Evolutionary conservation across 140 eudicot genomes (phyloP).

Genomic region (Flaveria floridana): DNA sequence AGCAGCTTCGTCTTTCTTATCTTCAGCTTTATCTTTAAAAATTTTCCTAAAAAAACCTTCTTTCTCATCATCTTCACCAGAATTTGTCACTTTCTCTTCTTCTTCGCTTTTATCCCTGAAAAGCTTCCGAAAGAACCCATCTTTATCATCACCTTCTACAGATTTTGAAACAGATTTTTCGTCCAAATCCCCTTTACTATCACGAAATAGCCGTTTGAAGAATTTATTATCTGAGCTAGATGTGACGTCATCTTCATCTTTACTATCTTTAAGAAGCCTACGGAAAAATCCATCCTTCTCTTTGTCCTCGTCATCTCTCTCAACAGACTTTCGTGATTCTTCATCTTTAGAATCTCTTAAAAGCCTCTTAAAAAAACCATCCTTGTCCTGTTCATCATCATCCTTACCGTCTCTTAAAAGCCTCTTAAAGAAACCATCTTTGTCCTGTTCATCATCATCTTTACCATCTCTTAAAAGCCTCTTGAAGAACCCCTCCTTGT

Average conservation of each 20-base stretch:
- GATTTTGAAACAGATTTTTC: slow-evolving; percentile 56
- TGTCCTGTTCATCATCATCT: slow-evolving; percentile 56
- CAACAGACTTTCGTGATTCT: slow-evolving; percentile 54
- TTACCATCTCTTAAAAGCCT: slow-evolving; percentile 59
- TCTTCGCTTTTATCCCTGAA: slow-evolving; percentile 71
- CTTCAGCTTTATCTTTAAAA: slow-evolving; percentile 78
- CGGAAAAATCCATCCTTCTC: slow-evolving; percentile 80
- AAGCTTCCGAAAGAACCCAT: slow-evolving; percentile 68
- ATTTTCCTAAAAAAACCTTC: slow-evolving; percentile 81
- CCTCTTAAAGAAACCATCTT: slow-evolving; percentile 66
- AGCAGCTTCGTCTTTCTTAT: slow-evolving; percentile 57
- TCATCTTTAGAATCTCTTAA: slow-evolving; percentile 64
- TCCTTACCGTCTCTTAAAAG: slow-evolving; percentile 54
- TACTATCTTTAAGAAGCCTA: slow-evolving; percentile 64
- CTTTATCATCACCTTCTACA: slow-evolving; percentile 76
- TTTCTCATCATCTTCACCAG: slow-evolving; percentile 63
- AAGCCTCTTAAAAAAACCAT: slow-evolving; percentile 78
- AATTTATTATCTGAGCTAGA: slow-evolving; percentile 74
- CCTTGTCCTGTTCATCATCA: slow-evolving; percentile 70
- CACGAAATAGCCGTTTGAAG: slow-evolving; percentile 80
- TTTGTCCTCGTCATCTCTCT: slow-evolving; percentile 60
- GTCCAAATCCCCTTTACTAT: slow-evolving; percentile 65
- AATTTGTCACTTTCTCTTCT: slow-evolving; percentile 47
- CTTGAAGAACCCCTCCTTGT: slow-evolving; percentile 71
- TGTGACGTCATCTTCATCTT: slow-evolving; percentile 54